Evolutionary conservation across 108 stramenopile genomes (phyloP).

Genomic region (Conticribra weissflogii): DNA sequence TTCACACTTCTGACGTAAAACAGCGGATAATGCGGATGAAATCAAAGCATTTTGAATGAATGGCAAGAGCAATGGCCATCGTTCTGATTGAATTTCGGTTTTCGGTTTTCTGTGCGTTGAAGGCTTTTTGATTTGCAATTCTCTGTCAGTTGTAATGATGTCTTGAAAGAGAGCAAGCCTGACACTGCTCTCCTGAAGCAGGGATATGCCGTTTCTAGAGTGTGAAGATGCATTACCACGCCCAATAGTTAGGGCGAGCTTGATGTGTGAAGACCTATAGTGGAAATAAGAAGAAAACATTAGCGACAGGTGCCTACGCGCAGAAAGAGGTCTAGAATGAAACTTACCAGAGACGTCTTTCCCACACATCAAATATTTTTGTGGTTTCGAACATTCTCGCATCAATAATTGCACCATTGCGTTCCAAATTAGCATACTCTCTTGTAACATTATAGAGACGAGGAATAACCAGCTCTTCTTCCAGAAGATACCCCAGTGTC

Average conservation of each 20-base stretch:
- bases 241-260: conserved; percentile 35
- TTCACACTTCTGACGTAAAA: too few relatives aligned
- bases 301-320: too few relatives aligned
- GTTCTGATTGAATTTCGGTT: background rate
- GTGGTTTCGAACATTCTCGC: background rate
- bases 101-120: background rate
- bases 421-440: background rate
- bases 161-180: conserved; percentile 25
- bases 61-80: conserved; percentile 47
- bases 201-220: background rate
- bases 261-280: conserved; percentile 19
- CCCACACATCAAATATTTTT: conserved; percentile 1
- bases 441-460: background rate
- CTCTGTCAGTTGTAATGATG: conserved; percentile 18
- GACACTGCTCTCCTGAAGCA: conserved; percentile 18
- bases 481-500: conserved; percentile 30
- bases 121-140: background rate
- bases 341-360: conserved; percentile 15
- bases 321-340: background rate
- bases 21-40: conserved; percentile 50
- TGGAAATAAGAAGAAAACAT: background rate
- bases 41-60: conserved; percentile 63
- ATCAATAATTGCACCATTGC: background rate
- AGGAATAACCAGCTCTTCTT: conserved; percentile 23
- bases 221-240: conserved; percentile 19